Percentiles rank a stretch among this genome's conserved stretches.
phyloP scores from a whole-genome alignment of 148 eudicot genomes.

The Chenopodium quinoa region DNA sequence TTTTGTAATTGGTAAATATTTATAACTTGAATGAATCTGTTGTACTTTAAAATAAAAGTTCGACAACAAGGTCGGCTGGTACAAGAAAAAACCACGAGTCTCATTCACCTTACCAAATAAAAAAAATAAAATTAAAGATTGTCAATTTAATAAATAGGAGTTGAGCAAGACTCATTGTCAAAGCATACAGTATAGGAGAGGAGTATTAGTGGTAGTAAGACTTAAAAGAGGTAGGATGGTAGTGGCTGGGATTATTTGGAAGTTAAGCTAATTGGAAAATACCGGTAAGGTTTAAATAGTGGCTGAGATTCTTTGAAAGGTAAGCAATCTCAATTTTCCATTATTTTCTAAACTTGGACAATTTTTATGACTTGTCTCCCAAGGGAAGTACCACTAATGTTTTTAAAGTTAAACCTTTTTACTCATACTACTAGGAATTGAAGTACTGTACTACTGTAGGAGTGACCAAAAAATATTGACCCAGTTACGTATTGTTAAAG shows the following conservation, averaged over 20 bases:
- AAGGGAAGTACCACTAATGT: constrained; percentile 19
- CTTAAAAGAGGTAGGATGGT: neutral
- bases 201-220: neutral
- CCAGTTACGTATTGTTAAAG: neutral
- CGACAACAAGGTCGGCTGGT: too few relatives aligned
- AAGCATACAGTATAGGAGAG: neutral
- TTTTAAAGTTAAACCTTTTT: neutral
- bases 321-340: constrained; percentile 19
- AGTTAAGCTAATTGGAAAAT: neutral
- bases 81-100: too few relatives aligned
- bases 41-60: too few relatives aligned
- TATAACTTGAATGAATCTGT: too few relatives aligned
- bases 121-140: too few relatives aligned
- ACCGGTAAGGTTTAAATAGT: neutral
- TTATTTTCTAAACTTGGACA: neutral
- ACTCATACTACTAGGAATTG: neutral
- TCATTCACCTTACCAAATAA: too few relatives aligned
- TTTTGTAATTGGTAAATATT: too few relatives aligned
- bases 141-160: neutral
- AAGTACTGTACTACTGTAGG: neutral
- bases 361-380: constrained; percentile 9
- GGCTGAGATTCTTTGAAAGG: constrained; percentile 13
- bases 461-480: neutral
- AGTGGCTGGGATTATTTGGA: constrained; percentile 20
- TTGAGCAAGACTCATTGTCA: neutral